These are phyloP conservation scores for Samsoniella hepiali DNA, from an alignment of 2,329 filamentous ascomycete genomes.

Conservation along the genomic window DNA sequence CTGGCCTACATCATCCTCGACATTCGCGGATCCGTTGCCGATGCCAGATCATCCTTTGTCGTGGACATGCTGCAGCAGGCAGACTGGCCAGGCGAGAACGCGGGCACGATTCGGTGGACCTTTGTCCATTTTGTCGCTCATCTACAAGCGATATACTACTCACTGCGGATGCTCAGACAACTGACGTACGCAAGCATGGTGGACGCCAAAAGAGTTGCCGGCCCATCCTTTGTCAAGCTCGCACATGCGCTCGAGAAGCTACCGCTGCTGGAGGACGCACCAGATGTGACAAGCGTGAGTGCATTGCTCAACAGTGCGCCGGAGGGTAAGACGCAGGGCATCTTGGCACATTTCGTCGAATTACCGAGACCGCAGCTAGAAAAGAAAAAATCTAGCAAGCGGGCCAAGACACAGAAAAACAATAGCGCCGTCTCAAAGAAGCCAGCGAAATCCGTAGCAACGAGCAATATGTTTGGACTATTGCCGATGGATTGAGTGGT, in stretches of 20 bases:
- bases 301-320: neutral
- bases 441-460: neutral
- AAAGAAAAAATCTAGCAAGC: neutral
- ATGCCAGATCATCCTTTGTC: conserved; percentile 28
- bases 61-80: conserved; percentile 25
- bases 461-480: conserved; percentile 11
- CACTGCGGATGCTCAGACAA: conserved; percentile 37
- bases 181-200: conserved; percentile 26
- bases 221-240: conserved; percentile 18
- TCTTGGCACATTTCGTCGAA: conserved; percentile 21
- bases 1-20: conserved; percentile 30
- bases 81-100: conserved; percentile 3
- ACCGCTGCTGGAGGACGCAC: conserved; percentile 27
- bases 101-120: conserved; percentile 45
- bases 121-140: conserved; percentile 60
- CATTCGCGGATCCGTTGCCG: conserved; percentile 28
- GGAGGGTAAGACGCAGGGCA: neutral
- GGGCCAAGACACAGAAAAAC: neutral
- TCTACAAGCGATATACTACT: conserved; percentile 51
- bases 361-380: conserved; percentile 7
- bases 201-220: neutral
- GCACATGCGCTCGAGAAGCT: conserved; percentile 24
- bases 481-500: conserved; percentile 1
- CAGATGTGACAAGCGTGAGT: conserved; percentile 23
- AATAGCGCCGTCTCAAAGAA: neutral